Evolutionary conservation across 441 rosid species (phyloP).

Genomic region (Mallotus japonicus): DNA sequence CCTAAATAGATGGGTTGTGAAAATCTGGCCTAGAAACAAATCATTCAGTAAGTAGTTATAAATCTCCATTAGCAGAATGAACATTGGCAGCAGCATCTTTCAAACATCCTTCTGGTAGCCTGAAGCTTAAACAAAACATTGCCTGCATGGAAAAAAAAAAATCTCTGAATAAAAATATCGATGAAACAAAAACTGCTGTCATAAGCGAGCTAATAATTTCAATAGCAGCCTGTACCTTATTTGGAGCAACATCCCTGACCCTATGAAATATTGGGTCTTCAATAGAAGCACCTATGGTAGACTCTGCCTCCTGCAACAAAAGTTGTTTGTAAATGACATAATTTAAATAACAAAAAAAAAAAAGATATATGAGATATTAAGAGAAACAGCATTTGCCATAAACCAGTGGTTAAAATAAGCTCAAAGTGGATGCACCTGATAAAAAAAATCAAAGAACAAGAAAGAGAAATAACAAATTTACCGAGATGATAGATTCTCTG

Average conservation of each 20-base stretch:
- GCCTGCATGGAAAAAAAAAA: constrained; percentile 46
- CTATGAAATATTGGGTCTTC: constrained; percentile 60
- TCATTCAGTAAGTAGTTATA: background rate
- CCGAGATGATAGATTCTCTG: constrained; percentile 51
- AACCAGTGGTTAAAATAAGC: no score
- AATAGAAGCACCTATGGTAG: constrained; percentile 53
- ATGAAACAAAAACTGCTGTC: background rate
- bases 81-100: constrained; percentile 28
- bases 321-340: background rate
- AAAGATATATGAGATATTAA: background rate
- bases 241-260: constrained; percentile 97
- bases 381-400: background rate
- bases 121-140: constrained; percentile 91
- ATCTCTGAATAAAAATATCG: background rate
- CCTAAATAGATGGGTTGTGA: background rate
- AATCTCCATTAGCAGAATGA: constrained; percentile 15
- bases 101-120: constrained; percentile 77
- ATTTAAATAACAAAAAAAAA: background rate
- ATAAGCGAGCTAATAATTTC: background rate
- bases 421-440: no score
- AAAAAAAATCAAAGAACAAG: constrained; percentile 1
- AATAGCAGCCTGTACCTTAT: constrained; percentile 52
- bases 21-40: background rate
- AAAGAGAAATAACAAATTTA: constrained; percentile 30
- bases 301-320: constrained; percentile 61